These are phyloP conservation scores for Backusella westeae DNA, from an alignment of 192 early-diverging fungal species.

Conservation along the genomic window DNA sequence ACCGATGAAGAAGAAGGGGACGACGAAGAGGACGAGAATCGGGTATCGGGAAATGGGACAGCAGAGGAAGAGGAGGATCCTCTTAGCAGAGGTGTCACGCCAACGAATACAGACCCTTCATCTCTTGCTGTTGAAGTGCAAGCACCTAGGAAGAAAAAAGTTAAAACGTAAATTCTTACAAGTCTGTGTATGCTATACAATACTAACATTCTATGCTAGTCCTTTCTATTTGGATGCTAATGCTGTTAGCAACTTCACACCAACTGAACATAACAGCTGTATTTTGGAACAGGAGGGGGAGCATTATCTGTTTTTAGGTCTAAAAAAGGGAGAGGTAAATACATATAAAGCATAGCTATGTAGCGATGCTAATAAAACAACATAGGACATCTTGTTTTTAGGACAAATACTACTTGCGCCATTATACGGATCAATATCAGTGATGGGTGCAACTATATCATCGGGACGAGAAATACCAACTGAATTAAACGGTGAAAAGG, in stretches of 20 bases:
- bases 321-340: constrained; percentile 45
- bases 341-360: background rate
- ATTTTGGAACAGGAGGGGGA: constrained; percentile 17
- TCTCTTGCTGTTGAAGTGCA: background rate
- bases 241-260: constrained; percentile 37
- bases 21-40: background rate
- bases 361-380: background rate
- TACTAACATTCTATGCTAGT: background rate
- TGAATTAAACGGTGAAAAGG: background rate
- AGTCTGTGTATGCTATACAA: background rate
- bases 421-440: constrained; percentile 40
- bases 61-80: background rate
- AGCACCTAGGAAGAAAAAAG: background rate
- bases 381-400: constrained; percentile 47
- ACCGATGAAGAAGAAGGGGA: constrained; percentile 3
- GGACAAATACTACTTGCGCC: constrained; percentile 46
- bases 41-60: background rate
- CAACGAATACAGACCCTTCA: background rate
- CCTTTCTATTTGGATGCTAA: constrained; percentile 23
- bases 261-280: constrained; percentile 28
- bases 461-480: background rate
- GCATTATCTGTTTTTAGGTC: constrained; percentile 35
- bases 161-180: background rate
- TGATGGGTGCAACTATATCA: constrained; percentile 40
- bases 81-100: background rate